phyloP scores from a whole-genome alignment of 148 eudicot genomes.

The Chenopodium formosanum region DNA sequence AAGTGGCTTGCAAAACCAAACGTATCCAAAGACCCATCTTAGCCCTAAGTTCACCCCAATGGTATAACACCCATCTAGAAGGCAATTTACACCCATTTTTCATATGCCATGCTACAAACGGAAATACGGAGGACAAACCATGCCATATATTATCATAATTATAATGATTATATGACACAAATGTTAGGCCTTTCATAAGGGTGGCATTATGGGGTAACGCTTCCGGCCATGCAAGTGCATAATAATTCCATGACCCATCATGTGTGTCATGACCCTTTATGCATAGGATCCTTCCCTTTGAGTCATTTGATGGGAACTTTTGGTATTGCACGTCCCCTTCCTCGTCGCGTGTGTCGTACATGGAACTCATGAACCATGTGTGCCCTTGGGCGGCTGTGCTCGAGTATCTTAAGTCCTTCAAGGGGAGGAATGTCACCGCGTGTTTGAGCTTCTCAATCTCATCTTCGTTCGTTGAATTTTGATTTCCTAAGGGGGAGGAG shows the following conservation, averaged over 20 bases:
- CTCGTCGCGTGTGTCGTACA: constrained; percentile 52
- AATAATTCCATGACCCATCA: constrained; percentile 74
- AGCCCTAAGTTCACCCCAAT: constrained; percentile 70
- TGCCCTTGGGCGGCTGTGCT: constrained; percentile 50
- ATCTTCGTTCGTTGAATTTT: not conserved
- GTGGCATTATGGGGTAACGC: constrained; percentile 60
- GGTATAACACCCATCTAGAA: constrained; percentile 58
- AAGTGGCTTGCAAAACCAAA: constrained; percentile 57
- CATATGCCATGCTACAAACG: constrained; percentile 69
- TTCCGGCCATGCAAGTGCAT: constrained; percentile 65
- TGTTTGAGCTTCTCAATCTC: constrained; percentile 37
- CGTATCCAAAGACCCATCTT: constrained; percentile 53
- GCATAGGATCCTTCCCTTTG: constrained; percentile 58
- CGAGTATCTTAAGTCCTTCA: constrained; percentile 63
- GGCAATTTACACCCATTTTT: constrained; percentile 46
- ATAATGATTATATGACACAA: constrained; percentile 71
- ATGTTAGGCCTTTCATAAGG: constrained; percentile 51
- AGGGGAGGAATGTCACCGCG: constrained; percentile 64
- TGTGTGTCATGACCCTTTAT: constrained; percentile 57
- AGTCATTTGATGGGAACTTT: constrained; percentile 55
- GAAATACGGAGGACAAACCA: constrained; percentile 55
- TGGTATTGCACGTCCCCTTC: constrained; percentile 71
- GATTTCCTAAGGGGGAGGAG: not conserved
- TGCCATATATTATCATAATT: constrained; percentile 71
- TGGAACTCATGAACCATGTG: constrained; percentile 93